These are phyloP conservation scores for Pichia membranifaciens DNA, from an alignment of 805 yeast species.

Conservation along the genomic window DNA sequence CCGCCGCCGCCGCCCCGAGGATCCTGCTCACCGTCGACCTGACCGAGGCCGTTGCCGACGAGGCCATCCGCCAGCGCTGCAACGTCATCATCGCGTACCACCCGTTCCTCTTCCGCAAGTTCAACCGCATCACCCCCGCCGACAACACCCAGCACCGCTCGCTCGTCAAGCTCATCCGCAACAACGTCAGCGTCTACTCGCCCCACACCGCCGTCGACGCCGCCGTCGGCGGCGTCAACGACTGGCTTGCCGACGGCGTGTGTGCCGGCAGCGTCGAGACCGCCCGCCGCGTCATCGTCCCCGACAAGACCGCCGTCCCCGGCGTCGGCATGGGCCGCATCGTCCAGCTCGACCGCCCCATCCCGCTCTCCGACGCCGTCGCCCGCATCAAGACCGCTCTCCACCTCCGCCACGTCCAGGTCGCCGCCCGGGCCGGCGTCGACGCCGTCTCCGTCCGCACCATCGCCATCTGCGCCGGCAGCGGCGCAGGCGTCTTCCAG, in stretches of 20 bases:
- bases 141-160: constrained; percentile 61
- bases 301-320: constrained; percentile 34
- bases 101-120: constrained; percentile 88
- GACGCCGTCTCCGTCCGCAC: constrained; percentile 34
- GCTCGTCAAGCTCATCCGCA: constrained; percentile 61
- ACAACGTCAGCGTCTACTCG: constrained; percentile 81
- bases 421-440: constrained; percentile 41
- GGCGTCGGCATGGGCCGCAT: constrained; percentile 82
- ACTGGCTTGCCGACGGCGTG: constrained; percentile 70
- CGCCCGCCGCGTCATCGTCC: constrained; percentile 37
- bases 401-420: constrained; percentile 50
- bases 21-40: constrained; percentile 76
- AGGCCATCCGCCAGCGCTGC: constrained; percentile 56
- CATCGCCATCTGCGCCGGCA: constrained; percentile 92
- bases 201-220: constrained; percentile 98
- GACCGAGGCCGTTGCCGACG: constrained; percentile 77
- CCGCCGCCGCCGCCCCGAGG: constrained; percentile 21
- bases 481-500: constrained; percentile 72
- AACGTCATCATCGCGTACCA: constrained; percentile 79
- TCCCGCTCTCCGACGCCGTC: constrained; percentile 41
- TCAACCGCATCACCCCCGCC: constrained; percentile 68
- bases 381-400: constrained; percentile 48
- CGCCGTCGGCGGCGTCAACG: constrained; percentile 88
- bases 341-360: constrained; percentile 42
- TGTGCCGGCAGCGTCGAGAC: constrained; percentile 16